These are phyloP conservation scores for Tolypocladium tropicale DNA, from an alignment of 2,329 filamentous ascomycete species.

Conservation along the genomic window DNA sequence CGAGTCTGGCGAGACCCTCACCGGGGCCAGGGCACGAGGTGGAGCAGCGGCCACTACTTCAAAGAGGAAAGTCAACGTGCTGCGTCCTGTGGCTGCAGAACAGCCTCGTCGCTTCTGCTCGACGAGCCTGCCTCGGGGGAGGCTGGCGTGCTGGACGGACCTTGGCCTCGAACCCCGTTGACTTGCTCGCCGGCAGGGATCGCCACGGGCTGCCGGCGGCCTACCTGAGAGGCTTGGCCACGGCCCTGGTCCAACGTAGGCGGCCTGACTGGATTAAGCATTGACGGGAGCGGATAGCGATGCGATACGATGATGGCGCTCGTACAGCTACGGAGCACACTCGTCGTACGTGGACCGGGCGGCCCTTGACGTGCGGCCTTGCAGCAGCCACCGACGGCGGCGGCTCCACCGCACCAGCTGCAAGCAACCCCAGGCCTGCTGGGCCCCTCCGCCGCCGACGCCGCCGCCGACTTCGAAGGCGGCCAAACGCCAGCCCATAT, in stretches of 20 bases:
- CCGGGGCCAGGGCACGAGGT: not conserved
- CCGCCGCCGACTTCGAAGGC: not conserved
- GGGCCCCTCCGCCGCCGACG: not conserved
- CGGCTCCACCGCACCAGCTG: not conserved
- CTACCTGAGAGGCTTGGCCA: not conserved
- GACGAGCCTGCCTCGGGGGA: not conserved
- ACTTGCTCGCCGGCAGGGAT: not conserved
- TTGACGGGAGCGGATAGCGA: not conserved
- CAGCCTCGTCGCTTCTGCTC: not conserved
- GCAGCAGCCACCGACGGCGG: not conserved
- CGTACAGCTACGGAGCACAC: too few relatives aligned
- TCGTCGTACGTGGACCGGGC: not conserved
- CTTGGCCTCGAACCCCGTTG: not conserved
- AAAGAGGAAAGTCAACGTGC: not conserved
- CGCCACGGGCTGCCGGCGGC: not conserved
- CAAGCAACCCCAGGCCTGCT: not conserved
- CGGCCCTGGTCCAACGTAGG: not conserved
- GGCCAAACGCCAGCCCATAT: not conserved
- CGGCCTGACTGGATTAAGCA: not conserved
- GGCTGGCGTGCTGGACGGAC: not conserved
- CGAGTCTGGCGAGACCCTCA: not conserved
- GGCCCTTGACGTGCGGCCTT: not conserved
- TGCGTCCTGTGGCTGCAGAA: not conserved
- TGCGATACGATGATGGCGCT: not conserved
- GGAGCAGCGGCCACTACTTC: not conserved